Percentiles rank a stretch among this genome's conserved stretches.
phyloP scores from a whole-genome alignment of 1,139 yeast genomes.

The Suhomyces choctaworum region DNA sequence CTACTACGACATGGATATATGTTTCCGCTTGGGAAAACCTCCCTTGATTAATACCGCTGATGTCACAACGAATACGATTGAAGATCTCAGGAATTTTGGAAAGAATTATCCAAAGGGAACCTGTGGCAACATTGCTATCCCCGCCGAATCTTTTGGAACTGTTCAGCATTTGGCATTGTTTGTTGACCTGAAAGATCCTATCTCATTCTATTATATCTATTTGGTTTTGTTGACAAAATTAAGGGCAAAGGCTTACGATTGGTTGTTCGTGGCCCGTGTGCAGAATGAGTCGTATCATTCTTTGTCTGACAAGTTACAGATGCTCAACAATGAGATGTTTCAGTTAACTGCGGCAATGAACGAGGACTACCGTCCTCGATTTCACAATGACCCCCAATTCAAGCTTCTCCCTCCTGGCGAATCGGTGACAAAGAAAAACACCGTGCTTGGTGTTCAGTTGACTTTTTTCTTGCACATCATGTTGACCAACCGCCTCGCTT shows the following conservation, averaged over 20 bases:
- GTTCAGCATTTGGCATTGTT: slow-evolving; percentile 1
- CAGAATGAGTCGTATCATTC: slow-evolving; percentile 14
- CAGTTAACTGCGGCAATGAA: slow-evolving; percentile 15
- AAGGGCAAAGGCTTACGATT: slow-evolving; percentile 30
- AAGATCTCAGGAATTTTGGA: slow-evolving; percentile 5
- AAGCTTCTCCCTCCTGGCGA: slow-evolving; percentile 5
- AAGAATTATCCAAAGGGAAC: not conserved
- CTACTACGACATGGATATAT: slow-evolving; percentile 52
- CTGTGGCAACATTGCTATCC: not conserved
- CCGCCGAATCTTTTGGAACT: not conserved
- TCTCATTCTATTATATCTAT: slow-evolving; percentile 12
- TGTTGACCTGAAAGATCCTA: slow-evolving; percentile 1
- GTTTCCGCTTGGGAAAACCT: slow-evolving; percentile 60
- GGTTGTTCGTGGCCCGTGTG: slow-evolving; percentile 32
- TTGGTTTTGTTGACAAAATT: slow-evolving; percentile 27
- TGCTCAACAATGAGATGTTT: slow-evolving; percentile 19
- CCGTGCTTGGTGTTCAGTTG: slow-evolving; percentile 26
- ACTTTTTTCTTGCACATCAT: slow-evolving; percentile 36
- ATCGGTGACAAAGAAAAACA: slow-evolving; percentile 14
- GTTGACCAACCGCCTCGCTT: slow-evolving; percentile 34
- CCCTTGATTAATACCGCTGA: slow-evolving; percentile 56
- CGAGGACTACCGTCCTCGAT: slow-evolving; percentile 15
- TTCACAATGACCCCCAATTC: slow-evolving; percentile 19
- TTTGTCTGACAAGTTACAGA: slow-evolving; percentile 12
- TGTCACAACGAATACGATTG: slow-evolving; percentile 20